A percentile compares a stretch with the other conserved stretches of the same genome.
These are phyloP conservation scores for Talaromyces sp. DNA, from an alignment of 2,329 filamentous ascomycete species.

Conservation along the genomic window DNA sequence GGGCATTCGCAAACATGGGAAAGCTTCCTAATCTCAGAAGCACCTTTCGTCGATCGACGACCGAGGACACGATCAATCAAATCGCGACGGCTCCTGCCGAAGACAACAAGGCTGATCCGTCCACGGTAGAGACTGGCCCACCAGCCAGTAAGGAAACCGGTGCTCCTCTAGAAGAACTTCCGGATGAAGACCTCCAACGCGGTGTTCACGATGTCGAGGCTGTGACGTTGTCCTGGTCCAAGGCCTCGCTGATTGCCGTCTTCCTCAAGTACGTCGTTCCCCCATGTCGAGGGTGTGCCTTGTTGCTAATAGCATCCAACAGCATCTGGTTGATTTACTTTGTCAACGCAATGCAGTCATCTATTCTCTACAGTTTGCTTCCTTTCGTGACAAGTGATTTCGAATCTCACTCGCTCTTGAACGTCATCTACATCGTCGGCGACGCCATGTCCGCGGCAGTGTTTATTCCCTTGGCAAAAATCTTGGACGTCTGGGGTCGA, in stretches of 20 bases:
- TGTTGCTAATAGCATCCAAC: not conserved
- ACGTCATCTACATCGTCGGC: conserved; percentile 51
- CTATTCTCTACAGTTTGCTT: conserved; percentile 27
- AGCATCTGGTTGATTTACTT: conserved; percentile 39
- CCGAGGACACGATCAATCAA: not conserved
- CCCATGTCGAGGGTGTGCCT: not conserved
- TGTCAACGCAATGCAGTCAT: conserved; percentile 33
- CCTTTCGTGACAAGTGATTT: conserved; percentile 51
- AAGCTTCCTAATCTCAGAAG: not conserved
- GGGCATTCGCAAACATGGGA: not conserved
- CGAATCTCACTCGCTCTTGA: conserved; percentile 48
- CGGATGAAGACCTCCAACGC: conserved; percentile 20
- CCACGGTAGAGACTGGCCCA: not conserved
- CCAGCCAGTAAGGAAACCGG: not conserved
- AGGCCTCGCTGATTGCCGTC: conserved; percentile 34
- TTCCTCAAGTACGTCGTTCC: conserved; percentile 44
- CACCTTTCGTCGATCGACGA: not conserved
- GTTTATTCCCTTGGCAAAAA: conserved; percentile 58
- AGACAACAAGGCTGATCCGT: not conserved
- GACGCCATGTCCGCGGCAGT: conserved; percentile 53
- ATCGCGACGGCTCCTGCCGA: not conserved
- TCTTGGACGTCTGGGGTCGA: conserved; percentile 59
- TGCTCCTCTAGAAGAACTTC: not conserved
- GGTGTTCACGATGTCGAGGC: conserved; percentile 26
- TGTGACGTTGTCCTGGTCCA: conserved; percentile 35